Evolutionary conservation across 192 early-diverging fungal genomes (phyloP).

Genomic region (Umbelopsis sp.): DNA sequence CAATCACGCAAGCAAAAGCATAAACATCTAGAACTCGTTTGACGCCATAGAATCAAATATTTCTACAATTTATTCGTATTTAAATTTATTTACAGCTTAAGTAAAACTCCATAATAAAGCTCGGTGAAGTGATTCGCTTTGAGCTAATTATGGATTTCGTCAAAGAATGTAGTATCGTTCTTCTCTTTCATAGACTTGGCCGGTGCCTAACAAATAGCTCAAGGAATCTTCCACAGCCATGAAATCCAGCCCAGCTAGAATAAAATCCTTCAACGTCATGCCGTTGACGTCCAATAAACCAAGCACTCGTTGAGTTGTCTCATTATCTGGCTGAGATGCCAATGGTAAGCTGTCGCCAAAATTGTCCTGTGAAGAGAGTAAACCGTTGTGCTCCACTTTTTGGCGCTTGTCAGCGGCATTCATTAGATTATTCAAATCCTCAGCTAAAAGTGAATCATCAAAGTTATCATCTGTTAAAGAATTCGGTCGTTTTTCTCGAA

Average conservation of each 20-base stretch:
- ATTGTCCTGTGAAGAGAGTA: neutral
- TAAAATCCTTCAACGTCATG: neutral
- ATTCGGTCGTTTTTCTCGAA: neutral
- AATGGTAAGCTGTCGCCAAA: neutral
- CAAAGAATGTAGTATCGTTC: neutral
- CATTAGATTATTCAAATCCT: conserved; percentile 5
- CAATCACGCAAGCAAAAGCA: too few species aligned
- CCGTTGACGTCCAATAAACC: neutral
- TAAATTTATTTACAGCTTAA: too few species aligned
- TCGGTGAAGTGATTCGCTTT: too few species aligned
- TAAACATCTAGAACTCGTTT: too few species aligned
- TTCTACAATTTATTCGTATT: too few species aligned
- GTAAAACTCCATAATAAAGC: too few species aligned
- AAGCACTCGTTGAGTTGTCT: neutral
- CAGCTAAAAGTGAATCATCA: conserved; percentile 1
- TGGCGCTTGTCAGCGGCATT: neutral
- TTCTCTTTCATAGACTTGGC: conserved; percentile 7
- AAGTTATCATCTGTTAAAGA: conserved; percentile 1
- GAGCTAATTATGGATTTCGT: neutral
- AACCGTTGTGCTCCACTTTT: neutral
- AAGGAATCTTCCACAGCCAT: neutral
- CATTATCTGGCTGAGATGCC: neutral
- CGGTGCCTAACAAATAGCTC: neutral
- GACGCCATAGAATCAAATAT: too few species aligned
- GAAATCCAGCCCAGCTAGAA: conserved; percentile 6